Percentiles rank a stretch among this genome's conserved stretches.
Evolutionary conservation across 192 early-diverging fungal species (phyloP).

Genomic region (Backusella macrospora): DNA sequence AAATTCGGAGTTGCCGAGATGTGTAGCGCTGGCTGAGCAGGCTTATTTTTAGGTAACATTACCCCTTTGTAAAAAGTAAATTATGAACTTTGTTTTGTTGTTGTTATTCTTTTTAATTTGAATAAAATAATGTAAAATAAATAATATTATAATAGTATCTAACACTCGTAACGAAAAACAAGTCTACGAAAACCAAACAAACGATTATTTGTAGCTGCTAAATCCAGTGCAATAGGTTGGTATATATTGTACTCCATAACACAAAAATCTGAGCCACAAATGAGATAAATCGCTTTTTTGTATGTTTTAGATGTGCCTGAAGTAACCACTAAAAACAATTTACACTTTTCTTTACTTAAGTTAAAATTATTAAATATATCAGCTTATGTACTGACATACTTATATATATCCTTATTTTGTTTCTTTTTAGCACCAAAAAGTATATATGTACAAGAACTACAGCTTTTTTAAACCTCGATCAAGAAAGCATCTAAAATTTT

Average conservation of each 20-base stretch:
- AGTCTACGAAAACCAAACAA: not conserved
- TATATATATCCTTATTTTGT: not conserved
- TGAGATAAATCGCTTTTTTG: not conserved
- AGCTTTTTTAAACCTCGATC: not conserved
- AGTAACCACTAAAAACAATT: not conserved
- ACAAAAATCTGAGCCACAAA: not conserved
- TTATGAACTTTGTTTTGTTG: not conserved
- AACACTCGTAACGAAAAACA: not conserved
- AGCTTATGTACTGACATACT: not conserved
- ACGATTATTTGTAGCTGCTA: not conserved
- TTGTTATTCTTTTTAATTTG: not conserved
- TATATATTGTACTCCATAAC: not conserved
- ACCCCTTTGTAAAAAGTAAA: not conserved
- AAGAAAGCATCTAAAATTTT: not conserved
- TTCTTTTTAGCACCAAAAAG: not conserved
- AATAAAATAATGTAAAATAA: not conserved
- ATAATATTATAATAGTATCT: not conserved
- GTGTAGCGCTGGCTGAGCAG: slow-evolving; percentile 1
- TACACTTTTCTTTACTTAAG: not conserved
- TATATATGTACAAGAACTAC: not conserved
- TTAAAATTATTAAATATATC: not conserved
- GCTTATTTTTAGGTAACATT: slow-evolving; percentile 10
- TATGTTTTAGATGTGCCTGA: not conserved
- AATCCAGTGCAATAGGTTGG: not conserved
- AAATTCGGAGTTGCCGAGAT: not conserved